These are phyloP conservation scores for Suillus subalutaceus DNA, from an alignment of 768 basidiomycete genomes.

Conservation along the genomic window DNA sequence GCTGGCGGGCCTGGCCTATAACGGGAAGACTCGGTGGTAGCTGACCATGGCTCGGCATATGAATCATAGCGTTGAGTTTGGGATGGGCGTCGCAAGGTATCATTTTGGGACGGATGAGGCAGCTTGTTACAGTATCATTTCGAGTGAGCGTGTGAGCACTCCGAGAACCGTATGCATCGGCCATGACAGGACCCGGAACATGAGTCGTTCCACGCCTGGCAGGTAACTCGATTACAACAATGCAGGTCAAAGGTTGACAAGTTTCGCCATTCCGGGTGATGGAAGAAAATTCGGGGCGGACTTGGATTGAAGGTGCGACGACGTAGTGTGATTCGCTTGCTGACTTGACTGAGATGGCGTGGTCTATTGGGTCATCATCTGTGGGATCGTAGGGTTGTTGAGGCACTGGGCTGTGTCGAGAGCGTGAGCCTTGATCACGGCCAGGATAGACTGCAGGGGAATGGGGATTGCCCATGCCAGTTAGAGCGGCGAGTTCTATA, in stretches of 20 bases:
- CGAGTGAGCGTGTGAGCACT: slow-evolving; percentile 25
- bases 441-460: slow-evolving; percentile 65
- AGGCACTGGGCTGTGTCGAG: slow-evolving; percentile 34
- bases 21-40: slow-evolving; percentile 34
- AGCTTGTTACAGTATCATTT: slow-evolving; percentile 23
- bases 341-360: slow-evolving; percentile 52
- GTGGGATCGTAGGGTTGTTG: slow-evolving; percentile 61
- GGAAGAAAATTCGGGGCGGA: slow-evolving; percentile 88
- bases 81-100: slow-evolving; percentile 1
- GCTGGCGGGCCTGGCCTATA: slow-evolving; percentile 23
- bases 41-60: slow-evolving; percentile 28
- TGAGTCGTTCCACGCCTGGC: slow-evolving; percentile 59
- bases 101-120: slow-evolving; percentile 19
- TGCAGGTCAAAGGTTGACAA: slow-evolving; percentile 89
- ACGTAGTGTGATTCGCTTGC: slow-evolving; percentile 63
- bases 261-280: slow-evolving; percentile 69
- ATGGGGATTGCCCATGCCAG: slow-evolving; percentile 78
- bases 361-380: slow-evolving; percentile 86
- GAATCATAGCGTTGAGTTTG: slow-evolving; percentile 17
- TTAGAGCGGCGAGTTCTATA: slow-evolving; percentile 90
- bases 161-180: slow-evolving; percentile 47
- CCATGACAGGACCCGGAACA: slow-evolving; percentile 56
- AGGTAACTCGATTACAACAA: slow-evolving; percentile 91
- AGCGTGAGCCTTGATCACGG: slow-evolving; percentile 50
- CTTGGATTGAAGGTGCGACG: slow-evolving; percentile 91